Conservation (phyloP, 2,329 filamentous ascomycete genomes). For the Fusarium denticulatum region DNA sequence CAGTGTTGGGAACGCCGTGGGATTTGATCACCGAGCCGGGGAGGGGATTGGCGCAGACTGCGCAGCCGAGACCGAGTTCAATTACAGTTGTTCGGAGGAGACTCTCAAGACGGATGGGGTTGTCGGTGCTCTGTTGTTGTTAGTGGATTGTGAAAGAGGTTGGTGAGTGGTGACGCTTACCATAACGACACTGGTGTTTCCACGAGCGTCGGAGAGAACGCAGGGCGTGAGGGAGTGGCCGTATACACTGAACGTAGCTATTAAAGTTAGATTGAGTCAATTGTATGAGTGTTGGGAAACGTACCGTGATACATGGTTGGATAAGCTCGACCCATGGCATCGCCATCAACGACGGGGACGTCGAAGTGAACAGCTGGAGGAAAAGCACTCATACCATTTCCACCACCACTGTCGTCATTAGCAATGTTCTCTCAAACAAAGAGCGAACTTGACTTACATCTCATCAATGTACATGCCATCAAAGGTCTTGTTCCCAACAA, state of each 20-base stretch:
- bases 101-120: conserved; percentile 48
- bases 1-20: conserved; percentile 53
- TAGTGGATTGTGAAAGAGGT: not conserved
- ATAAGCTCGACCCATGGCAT: conserved; percentile 53
- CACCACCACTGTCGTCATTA: conserved; percentile 47
- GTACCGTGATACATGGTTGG: conserved; percentile 51
- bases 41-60: conserved; percentile 49
- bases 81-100: conserved; percentile 50
- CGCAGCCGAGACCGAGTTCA: conserved; percentile 52
- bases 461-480: conserved; percentile 51
- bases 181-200: conserved; percentile 49
- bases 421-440: rapidly evolving
- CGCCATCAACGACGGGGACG: conserved; percentile 51
- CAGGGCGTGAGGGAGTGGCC: conserved; percentile 51
- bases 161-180: not conserved
- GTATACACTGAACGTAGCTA: conserved; percentile 52
- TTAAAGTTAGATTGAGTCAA: not conserved
- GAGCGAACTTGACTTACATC: conserved; percentile 44
- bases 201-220: conserved; percentile 50
- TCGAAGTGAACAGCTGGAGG: conserved; percentile 49
- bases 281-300: rapidly evolving
- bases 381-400: conserved; percentile 52
- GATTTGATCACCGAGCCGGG: conserved; percentile 48
- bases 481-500: conserved; percentile 46
- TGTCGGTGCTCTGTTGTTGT: conserved; percentile 46